Percentiles rank a stretch among this genome's conserved stretches.
Evolutionary conservation across 768 basidiomycete genomes (phyloP).

Genomic region (Russula emetica): DNA sequence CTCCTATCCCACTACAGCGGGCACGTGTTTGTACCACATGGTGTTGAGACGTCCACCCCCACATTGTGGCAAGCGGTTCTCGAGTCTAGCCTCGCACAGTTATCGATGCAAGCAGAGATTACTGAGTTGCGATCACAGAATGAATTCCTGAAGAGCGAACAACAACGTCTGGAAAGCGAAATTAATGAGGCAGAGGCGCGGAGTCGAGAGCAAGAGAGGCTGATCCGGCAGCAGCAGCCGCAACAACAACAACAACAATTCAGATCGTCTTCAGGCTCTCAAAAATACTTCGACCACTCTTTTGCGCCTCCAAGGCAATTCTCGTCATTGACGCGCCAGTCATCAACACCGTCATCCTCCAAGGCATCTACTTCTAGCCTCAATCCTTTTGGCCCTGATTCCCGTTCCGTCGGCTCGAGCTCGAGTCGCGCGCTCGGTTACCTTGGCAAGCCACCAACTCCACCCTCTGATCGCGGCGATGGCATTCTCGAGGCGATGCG

Average conservation of each 20-base stretch:
- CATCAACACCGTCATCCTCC: background rate
- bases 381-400: background rate
- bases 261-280: background rate
- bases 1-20: constrained; percentile 58
- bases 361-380: background rate
- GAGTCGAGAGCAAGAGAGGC: constrained; percentile 14
- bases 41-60: constrained; percentile 27
- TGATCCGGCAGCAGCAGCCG: background rate
- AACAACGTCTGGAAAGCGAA: constrained; percentile 23
- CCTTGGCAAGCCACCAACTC: background rate
- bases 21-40: constrained; percentile 46
- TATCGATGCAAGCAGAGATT: constrained; percentile 42
- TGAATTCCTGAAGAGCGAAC: constrained; percentile 27
- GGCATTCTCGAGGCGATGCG: constrained; percentile 31
- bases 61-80: constrained; percentile 39
- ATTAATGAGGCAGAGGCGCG: constrained; percentile 17
- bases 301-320: background rate
- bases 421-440: background rate
- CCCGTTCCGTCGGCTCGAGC: background rate
- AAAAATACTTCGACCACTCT: background rate
- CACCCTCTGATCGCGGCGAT: constrained; percentile 25
- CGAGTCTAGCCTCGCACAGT: constrained; percentile 48
- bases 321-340: background rate
- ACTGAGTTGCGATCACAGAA: constrained; percentile 22
- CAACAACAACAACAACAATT: background rate